These are phyloP conservation scores for Debaryomyces sp. DNA, from an alignment of 1,139 yeast species.

Conservation along the genomic window DNA sequence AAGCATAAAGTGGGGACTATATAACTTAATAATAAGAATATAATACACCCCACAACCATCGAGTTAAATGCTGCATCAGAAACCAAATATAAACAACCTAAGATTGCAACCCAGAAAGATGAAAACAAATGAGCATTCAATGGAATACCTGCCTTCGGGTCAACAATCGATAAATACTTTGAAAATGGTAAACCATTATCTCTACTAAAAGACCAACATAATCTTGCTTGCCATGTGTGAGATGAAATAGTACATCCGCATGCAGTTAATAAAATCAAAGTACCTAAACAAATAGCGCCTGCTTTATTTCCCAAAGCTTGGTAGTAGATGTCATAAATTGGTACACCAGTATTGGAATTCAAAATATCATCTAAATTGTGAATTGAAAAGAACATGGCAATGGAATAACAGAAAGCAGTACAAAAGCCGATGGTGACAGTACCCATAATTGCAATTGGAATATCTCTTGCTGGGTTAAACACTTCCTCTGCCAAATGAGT, in stretches of 20 bases:
- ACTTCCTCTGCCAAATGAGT: slow-evolving; percentile 46
- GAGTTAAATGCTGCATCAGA: slow-evolving; percentile 50
- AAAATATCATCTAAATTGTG: slow-evolving; percentile 33
- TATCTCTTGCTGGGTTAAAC: slow-evolving; percentile 38
- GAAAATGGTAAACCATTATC: slow-evolving; percentile 56
- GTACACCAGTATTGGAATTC: slow-evolving; percentile 38
- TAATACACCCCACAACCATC: slow-evolving; percentile 49
- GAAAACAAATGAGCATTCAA: slow-evolving; percentile 49
- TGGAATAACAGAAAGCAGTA: slow-evolving; percentile 42
- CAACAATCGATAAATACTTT: slow-evolving; percentile 42
- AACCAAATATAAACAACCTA: slow-evolving; percentile 44
- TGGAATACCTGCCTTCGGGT: slow-evolving; percentile 47
- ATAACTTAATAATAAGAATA: slow-evolving; percentile 45
- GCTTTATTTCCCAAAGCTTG: slow-evolving; percentile 39
- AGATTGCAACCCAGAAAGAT: slow-evolving; percentile 38
- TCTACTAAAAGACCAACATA: slow-evolving; percentile 82
- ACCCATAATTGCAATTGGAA: slow-evolving; percentile 46
- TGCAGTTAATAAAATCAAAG: slow-evolving; percentile 40
- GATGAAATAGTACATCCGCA: slow-evolving; percentile 46
- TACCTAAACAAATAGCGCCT: slow-evolving; percentile 42
- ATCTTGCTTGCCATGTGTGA: slow-evolving; percentile 57
- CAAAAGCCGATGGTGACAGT: slow-evolving; percentile 46
- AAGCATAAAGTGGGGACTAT: slow-evolving; percentile 51
- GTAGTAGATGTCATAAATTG: slow-evolving; percentile 43
- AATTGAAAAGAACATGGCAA: slow-evolving; percentile 47